Base-by-base conservation (phyloP, 225 moss, liverwort and hornwort genomes). In the Lunularia cruciata region DNA sequence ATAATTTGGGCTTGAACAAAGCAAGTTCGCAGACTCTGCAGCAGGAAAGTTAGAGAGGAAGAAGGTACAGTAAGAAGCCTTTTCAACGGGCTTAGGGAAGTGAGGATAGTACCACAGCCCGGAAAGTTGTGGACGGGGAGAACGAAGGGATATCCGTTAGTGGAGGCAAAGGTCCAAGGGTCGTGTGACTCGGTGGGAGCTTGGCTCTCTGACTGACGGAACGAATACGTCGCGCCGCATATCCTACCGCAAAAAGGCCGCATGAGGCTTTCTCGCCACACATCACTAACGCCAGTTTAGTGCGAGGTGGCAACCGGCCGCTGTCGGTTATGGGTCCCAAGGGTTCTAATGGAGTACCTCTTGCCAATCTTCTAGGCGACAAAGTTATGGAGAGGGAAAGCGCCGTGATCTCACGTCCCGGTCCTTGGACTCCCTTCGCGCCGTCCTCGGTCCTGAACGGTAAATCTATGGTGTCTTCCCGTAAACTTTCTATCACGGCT, bases 101-200 rank as follows among this genome's bases (percentile, higher is more conserved):
- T n/a, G n/a, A n/a, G n/a, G n/a, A n/a, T n/a, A n/a, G n/a, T n/a
- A n/a, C n/a, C n/a, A n/a, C n/a, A n/a, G n/a, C n/a, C n/a, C n/a
- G n/a, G n/a, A n/a, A n/a, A n/a, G n/a, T n/a, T n/a, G n/a, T n/a
- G n/a, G n/a, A n/a, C n/a, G n/a, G n/a, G n/a, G n/a, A n/a, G n/a
- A n/a, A n/a, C n/a, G n/a, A n/a, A n/a, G n/a, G n/a, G n/a, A n/a
- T n/a, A n/a, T n/a, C n/a, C n/a, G n/a, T n/a, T n/a, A n/a, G n/a
- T n/a, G n/a, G n/a, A n/a, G n/a, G n/a, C n/a, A n/a, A n/a, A n/a
- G n/a, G n/a, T n/a, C n/a, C n/a, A n/a, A n/a, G n/a, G 5, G 22
- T 60, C 37, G 61, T 61, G 40, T 5, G 61, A 61, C 61, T 61
- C 61, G 61, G 39, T 61, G 61, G 23, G 39, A 40, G n/a, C 20